Evolutionary conservation across 192 early-diverging fungal species (phyloP), one percentile per base, ranked within the genome.

Genomic region (Backusella liffmaniae): DNA sequence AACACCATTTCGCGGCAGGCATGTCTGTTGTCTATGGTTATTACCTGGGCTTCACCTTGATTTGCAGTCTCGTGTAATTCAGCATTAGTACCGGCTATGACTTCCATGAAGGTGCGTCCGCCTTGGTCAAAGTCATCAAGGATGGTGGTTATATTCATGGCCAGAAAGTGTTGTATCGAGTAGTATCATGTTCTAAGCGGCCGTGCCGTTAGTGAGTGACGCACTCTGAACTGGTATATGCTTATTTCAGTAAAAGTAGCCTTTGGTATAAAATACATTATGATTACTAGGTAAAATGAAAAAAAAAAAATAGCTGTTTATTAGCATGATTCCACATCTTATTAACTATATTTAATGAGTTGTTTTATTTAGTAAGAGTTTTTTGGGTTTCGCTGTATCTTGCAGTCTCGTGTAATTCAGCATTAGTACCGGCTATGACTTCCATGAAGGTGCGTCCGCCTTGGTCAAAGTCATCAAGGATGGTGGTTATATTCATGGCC

Each of bases 31-130:
- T 26, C 26, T 0, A 26, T 26, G 26, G 26, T 0, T 26, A 26
- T 26, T 26, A 26, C 26, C 26, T 26, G 26, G 26, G 26, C 26
- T 26, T 26, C 26, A 26, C 26, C 26, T 26, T 26, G 26, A 26
- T 26, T 67, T 67, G 66, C 66, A 67, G 6, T 67, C 66, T 67
- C 29, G 66, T 67, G 66, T 67, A 67, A 67, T 67, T 36, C 29
- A 67, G 26, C 30, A 13, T 67, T 26, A 32, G 66, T 32, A 67
- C 29, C 66, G 30, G 66, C 0, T 32, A 67, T 36, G 29, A 67
- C 4, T 67, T 67, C 66, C 44, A 49, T 49, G 44, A 67, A 67
- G 66, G 66, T 32, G 29, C 12, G 6, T 67, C 66, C 29, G 29
- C 29, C 30, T 32, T 15, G 30, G 29, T 9, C 29, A 34, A 32